Base-by-base conservation (phyloP, 1,284 basidiomycete species). In the Leucoagaricus sp. region DNA sequence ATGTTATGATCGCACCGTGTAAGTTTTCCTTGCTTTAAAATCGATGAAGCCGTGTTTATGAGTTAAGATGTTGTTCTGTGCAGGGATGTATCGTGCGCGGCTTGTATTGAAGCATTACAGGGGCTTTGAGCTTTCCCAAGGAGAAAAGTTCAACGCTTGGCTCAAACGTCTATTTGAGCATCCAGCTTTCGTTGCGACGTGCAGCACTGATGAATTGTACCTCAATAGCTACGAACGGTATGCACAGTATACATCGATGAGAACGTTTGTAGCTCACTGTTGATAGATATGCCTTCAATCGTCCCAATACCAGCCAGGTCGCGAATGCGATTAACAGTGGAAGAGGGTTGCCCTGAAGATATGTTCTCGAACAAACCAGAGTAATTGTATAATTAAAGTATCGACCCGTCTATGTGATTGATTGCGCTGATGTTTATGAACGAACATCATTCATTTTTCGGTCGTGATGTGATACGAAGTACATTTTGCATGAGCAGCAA, bases 1-100 rank as follows among this genome's bases (percentile, higher is more conserved):
- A 93, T 65, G 80, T 89, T 52, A 84, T 90, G 75, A 84, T 79
- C 3, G 87, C 77, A 12, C 91, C 91, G n/a, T 93, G 91, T 90
- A 58, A 63, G 84, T 73, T 4, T 25, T 33, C n/a, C 15, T 23
- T 23, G 15, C 34, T n/a, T 17, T 9, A 33, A 2, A 26, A 8
- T 41, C 15, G 8, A 46, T 26, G 8, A 10, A 36, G 19, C 28
- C 17, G 15, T 33, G 48, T 51, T 28, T 42, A 50, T 13, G 45
- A 4, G 13, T 7, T 46, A 54, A 34, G 55, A 29, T 51, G 17
- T 45, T 33, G 12, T 49, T 53, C n/a, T n/a, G n/a, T 21, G 2
- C 57, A 89, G 86, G 86, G 88, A 66, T 91, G 1, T 86, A 83
- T 68, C 76, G 89, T 26, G 79, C 87, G 8, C 82, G 72, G 8